Base-by-base conservation (phyloP, 1,284 basidiomycete genomes). In the Puccinia novopanici region DNA sequence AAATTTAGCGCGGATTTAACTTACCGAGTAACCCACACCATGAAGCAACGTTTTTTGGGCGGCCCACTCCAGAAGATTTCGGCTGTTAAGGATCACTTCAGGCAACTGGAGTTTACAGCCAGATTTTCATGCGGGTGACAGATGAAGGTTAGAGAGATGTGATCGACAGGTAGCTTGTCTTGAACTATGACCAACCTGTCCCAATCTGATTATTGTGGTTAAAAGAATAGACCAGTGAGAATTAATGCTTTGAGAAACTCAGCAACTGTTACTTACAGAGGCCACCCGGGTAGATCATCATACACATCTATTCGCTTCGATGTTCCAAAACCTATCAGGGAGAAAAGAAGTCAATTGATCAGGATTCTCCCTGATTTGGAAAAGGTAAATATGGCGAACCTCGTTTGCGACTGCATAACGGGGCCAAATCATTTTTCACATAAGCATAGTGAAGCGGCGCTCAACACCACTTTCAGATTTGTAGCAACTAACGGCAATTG, bases 271-370 rank as follows among this genome's bases (percentile, higher is more conserved):
- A 67, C 72, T 75, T 34, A 81, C 79, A 81, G 63, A 63, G 79
- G 79, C 79, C 79, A 81, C 17, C 71, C 79, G 30, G 79, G 71
- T 8, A 75, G 63, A 68, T 81, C 79, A 65, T 81, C 68, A 50
- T 74, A 81, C 5, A 67, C 79, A 34, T 81, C 79, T 54, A 68
- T 10, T 37, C 79, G 45, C 61, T 81, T 73, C 17, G 71, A 65
- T 67, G 79, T 81, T 42, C 72, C 71, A 10, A 81, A 73, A 37
- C 68, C 79, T 80, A 65, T n/a, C n/a, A 30, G n/a, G 5, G 13
- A 27, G 27, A 59, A 42, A 48, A 61, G 2, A 42, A 24, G 12
- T 45, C 40, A 55, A 37, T 48, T 50, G 22, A 22, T 42, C n/a
- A 19, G 37, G 27, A 30, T 63, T 34, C 17, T 17, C 22, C 17